Conservation (phyloP, 2,329 filamentous ascomycete genomes). For the Parastagonospora nodorum region DNA sequence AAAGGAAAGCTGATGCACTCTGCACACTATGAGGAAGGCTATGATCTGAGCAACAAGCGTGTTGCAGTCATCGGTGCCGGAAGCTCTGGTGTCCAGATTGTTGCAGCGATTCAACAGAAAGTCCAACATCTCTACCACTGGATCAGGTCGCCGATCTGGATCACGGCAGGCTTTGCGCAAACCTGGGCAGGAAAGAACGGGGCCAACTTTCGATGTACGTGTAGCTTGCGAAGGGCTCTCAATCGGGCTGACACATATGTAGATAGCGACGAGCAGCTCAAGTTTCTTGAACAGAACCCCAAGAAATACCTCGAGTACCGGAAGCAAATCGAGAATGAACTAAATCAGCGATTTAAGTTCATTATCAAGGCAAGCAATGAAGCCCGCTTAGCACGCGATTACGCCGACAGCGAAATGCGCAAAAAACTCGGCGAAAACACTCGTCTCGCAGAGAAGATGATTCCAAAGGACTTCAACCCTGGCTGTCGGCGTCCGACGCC, state of each 20-base stretch:
- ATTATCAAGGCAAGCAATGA: conserved; percentile 57
- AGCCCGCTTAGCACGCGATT: conserved; percentile 50
- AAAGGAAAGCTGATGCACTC: conserved; percentile 53
- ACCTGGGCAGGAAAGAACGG: conserved; percentile 54
- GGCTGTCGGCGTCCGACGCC: conserved; percentile 31
- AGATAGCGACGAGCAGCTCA: conserved; percentile 49
- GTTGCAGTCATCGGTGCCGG: conserved; percentile 52
- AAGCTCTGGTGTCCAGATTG: conserved; percentile 50
- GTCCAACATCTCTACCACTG: conserved; percentile 49
- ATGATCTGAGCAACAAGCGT: conserved; percentile 42
- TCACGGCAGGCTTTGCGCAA: conserved; percentile 55
- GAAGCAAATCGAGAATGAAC: conserved; percentile 55
- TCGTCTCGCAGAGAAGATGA: conserved; percentile 50
- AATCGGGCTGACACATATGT: conserved; percentile 8
- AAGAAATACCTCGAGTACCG: conserved; percentile 54
- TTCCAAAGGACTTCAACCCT: conserved; percentile 48
- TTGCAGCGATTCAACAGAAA: conserved; percentile 47
- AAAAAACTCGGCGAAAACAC: conserved; percentile 47
- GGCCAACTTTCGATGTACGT: conserved; percentile 53
- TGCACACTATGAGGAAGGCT: conserved; percentile 49
- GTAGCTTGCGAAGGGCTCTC: not conserved
- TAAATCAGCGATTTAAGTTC: conserved; percentile 60
- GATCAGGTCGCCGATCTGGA: conserved; percentile 54
- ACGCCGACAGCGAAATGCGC: conserved; percentile 48
- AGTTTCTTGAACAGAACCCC: conserved; percentile 48